Base-by-base conservation (phyloP, 257 asterid genomes). In the Lantana camara region DNA sequence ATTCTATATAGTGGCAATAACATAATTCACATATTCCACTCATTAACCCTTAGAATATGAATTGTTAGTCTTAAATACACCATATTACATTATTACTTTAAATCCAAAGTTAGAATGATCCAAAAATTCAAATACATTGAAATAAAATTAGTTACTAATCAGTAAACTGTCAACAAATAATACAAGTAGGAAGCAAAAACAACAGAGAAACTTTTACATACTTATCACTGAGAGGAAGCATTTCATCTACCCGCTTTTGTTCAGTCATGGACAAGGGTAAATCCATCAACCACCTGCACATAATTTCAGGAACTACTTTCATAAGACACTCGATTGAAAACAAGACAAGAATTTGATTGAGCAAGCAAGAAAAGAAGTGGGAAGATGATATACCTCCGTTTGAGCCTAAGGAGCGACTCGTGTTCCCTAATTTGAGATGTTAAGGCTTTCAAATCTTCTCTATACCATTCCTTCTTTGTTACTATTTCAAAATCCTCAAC, bases 281-380 rank as follows among this genome's bases (percentile, higher is more conserved):
- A 66, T 70, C 85, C 95, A 89, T 83, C 82, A 89, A 77, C 96
- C 97, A 89, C 85, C 95, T 88, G 71, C 49, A 45, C 45, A 53
- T 10, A 29, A 64, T 41, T 16, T n/a, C 60, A 7, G 4, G n/a
- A 22, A 49, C 14, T 13, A 48, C 37, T 35, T 38, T 32, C 59
- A 40, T 23, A 41, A 60, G 52, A 29, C 47, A 45, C 41, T 34
- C 44, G 44, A 30, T 13, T n/a, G 4, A 40, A 69, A 40, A 32
- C 3, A 14, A 27, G 11, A n/a, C 0, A 32, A 42, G 9, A 45
- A 3, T 52, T n/a, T 2, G 41, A 32, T 12, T 9, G 5, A 32
- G n/a, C 12, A 55, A 49, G 4, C 7, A 16, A 8, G 37, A 9
- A 72, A 46, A 19, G 21, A 40, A 20, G 5, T 4, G 24, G 22